Evolutionary conservation across 257 asterid genomes (phyloP).

Genomic region (Ocimum tenuiflorum): DNA sequence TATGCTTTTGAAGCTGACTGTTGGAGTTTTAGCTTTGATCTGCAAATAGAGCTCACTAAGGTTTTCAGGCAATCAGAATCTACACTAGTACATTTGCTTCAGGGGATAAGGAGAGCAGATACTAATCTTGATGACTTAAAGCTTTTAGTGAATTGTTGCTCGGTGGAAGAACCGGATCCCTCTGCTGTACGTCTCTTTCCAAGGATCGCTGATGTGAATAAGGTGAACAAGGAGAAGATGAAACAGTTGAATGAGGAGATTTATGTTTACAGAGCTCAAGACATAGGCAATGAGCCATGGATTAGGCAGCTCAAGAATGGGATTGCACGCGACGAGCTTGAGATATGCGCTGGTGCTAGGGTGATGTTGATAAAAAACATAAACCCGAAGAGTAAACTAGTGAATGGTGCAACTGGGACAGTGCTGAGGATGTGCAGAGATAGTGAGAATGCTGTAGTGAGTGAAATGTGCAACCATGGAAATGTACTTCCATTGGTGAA

Average conservation of each 20-base stretch:
- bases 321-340: slow-evolving; percentile 50
- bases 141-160: slow-evolving; percentile 49
- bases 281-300: slow-evolving; percentile 38
- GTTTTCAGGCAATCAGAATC: slow-evolving; percentile 62
- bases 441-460: slow-evolving; percentile 14
- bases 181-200: slow-evolving; percentile 64
- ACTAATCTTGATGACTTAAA: slow-evolving; percentile 35
- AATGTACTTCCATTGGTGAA: slow-evolving; percentile 54
- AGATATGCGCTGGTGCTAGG: slow-evolving; percentile 57
- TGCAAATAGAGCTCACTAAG: slow-evolving; percentile 47
- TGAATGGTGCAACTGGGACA: slow-evolving; percentile 75
- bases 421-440: slow-evolving; percentile 27
- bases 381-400: slow-evolving; percentile 35
- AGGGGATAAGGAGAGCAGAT: slow-evolving; percentile 52
- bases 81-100: slow-evolving; percentile 44
- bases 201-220: slow-evolving; percentile 43
- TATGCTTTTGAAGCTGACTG: slow-evolving; percentile 66
- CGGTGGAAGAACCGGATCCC: slow-evolving; percentile 53
- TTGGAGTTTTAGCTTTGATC: slow-evolving; percentile 50
- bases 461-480: slow-evolving; percentile 35
- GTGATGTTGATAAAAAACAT: slow-evolving; percentile 60
- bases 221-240: slow-evolving; percentile 42
- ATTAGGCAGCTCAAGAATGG: slow-evolving; percentile 44
- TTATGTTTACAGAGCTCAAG: slow-evolving; percentile 44
- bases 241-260: slow-evolving; percentile 32